A percentile compares a stretch with the other conserved stretches of the same genome.
Evolutionary conservation across 352 stramenopile species (phyloP).

Genomic region (Globisporangium canariense): DNA sequence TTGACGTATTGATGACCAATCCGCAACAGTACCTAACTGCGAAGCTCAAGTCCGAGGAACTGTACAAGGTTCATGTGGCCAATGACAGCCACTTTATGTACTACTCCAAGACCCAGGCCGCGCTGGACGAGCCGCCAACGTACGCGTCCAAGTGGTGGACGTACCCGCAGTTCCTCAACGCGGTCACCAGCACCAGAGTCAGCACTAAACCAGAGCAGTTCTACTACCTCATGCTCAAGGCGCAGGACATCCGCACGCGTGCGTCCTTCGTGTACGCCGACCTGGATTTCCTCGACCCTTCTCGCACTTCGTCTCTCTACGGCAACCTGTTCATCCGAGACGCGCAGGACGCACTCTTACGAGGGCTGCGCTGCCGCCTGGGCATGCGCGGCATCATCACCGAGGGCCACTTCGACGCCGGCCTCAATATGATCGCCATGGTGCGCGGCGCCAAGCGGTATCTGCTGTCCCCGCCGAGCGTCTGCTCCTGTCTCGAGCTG

Average conservation of each 20-base stretch:
- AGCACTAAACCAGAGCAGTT: constrained; percentile 25
- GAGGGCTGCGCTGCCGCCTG: constrained; percentile 81
- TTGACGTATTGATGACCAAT: background rate
- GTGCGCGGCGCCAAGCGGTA: constrained; percentile 90
- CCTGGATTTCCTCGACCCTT: constrained; percentile 90
- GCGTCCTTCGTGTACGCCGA: constrained; percentile 80
- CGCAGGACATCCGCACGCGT: constrained; percentile 32
- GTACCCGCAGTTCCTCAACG: constrained; percentile 53
- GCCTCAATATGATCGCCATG: constrained; percentile 92
- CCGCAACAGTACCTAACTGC: constrained; percentile 44
- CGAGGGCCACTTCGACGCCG: constrained; percentile 92
- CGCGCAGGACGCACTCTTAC: constrained; percentile 22
- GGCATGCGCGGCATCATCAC: constrained; percentile 92
- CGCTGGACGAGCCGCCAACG: constrained; percentile 30
- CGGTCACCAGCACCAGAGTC: constrained; percentile 23
- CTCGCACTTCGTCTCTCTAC: constrained; percentile 49
- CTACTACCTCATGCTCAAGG: constrained; percentile 65
- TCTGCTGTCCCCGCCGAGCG: constrained; percentile 88
- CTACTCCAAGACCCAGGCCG: constrained; percentile 53
- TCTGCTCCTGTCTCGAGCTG: constrained; percentile 81
- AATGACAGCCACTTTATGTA: constrained; percentile 96
- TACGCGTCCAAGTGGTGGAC: constrained; percentile 56
- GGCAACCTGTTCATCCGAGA: constrained; percentile 59
- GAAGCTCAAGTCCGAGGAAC: constrained; percentile 30
- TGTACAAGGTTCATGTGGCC: constrained; percentile 61